Base-by-base conservation (phyloP, 2,329 filamentous ascomycete species). In the Xylariaceae sp. region DNA sequence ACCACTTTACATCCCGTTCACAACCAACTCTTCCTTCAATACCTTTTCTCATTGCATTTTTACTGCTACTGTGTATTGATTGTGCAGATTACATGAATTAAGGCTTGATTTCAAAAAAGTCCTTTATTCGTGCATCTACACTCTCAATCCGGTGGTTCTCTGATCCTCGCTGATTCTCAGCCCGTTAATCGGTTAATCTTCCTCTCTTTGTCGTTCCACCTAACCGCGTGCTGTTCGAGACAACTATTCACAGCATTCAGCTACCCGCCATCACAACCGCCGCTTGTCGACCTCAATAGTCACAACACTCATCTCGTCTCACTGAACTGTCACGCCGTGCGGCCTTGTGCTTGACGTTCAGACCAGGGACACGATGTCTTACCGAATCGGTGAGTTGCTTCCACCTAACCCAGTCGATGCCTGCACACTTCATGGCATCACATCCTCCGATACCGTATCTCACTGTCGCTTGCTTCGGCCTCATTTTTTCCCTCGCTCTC, bases 351-450 rank as follows among this genome's bases (percentile, higher is more conserved):
- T 42, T 42, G 11, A 42, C 9, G 15, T 61, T 44, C 56, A 34
- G 23, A 7, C 53, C 30, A n/a, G 34, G 44, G 23, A 57, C 9
- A 64, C 63, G 60, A 63, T 49, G 51, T 44, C 60, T 55, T 64
- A 64, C 11, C 62, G 64, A 39, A 59, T 65, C 13, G 64, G 62
- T 65, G n/a, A 18, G 62, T 62, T 57, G 30, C 10, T 34, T 9
- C 37, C 13, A 30, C 23, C 23, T 30, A 30, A 5, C 4, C 1
- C 23, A 4, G 3, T 30, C 5, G 23, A 30, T 4, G 23, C 23
- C 23, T 42, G 37, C 11, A 42, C 37, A 42, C 1, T 42, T 30
- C 3, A 4, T 30, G 23, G 3, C 1, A 30, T 30, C 23, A 30
- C 23, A 30, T 30, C 5, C 23, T 5, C 5, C 23, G 23, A 30